phyloP scores from a whole-genome alignment of 2,329 filamentous ascomycete genomes.

The Cladosporium sp. region DNA sequence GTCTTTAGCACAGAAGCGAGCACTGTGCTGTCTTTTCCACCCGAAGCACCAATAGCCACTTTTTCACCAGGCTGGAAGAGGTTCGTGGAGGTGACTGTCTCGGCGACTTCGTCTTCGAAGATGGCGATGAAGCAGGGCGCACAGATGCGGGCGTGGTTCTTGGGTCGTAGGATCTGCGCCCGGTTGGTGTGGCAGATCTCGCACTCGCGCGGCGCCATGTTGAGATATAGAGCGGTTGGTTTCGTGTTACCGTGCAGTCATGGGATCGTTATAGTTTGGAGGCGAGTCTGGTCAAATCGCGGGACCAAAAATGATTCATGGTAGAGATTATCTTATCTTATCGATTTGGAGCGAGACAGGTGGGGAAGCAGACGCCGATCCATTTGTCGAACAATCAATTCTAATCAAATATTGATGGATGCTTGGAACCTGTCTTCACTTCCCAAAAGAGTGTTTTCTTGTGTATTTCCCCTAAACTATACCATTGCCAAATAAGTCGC shows the following conservation, averaged over 20 bases:
- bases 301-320: conserved; percentile 15
- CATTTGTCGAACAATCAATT: background rate
- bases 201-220: conserved; percentile 77
- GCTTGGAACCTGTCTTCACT: background rate
- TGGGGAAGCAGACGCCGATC: conserved; percentile 1
- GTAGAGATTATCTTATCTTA: background rate
- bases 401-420: background rate
- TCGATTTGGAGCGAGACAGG: background rate
- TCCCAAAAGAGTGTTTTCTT: background rate
- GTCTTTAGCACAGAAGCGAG: conserved; percentile 93
- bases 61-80: conserved; percentile 82
- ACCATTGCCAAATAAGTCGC: background rate
- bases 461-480: background rate
- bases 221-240: background rate
- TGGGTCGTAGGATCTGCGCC: conserved; percentile 88
- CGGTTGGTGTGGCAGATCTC: conserved; percentile 72
- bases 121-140: conserved; percentile 80
- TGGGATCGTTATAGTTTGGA: background rate
- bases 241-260: conserved; percentile 11
- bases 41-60: conserved; percentile 92
- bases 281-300: background rate
- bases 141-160: conserved; percentile 93
- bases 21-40: conserved; percentile 96
- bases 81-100: conserved; percentile 79
- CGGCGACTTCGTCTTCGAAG: conserved; percentile 92